A percentile compares a stretch with the other conserved stretches of the same genome.
Evolutionary conservation across 345 rosid species (phyloP).

Genomic region (Populus deltoides): DNA sequence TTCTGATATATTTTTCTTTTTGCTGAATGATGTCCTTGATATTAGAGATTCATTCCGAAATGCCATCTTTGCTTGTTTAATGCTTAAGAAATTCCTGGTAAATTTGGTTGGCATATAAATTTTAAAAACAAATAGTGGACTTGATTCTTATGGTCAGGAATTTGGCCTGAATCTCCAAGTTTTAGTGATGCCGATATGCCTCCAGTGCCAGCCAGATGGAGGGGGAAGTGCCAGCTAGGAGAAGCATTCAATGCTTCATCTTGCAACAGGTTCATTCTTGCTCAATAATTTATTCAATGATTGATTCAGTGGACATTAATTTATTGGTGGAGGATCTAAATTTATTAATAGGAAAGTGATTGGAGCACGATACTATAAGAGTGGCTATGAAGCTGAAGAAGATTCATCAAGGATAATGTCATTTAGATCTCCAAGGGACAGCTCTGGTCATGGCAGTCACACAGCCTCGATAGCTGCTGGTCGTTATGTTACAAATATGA

Average conservation of each 20-base stretch:
- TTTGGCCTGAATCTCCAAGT: constrained; percentile 60
- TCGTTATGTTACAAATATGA: constrained; percentile 43
- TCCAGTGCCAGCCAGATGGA: constrained; percentile 45
- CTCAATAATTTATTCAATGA: not conserved
- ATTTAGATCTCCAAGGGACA: constrained; percentile 50
- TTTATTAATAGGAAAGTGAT: constrained; percentile 43
- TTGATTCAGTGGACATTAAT: not conserved
- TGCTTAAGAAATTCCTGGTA: not conserved
- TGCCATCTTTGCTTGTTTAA: not conserved
- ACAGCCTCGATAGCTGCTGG: constrained; percentile 60
- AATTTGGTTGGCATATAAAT: not conserved
- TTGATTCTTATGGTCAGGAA: constrained; percentile 30
- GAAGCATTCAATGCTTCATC: constrained; percentile 47
- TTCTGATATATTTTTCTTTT: not conserved
- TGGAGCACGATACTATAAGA: constrained; percentile 51
- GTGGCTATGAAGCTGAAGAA: constrained; percentile 55
- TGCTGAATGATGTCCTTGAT: not conserved
- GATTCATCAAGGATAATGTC: constrained; percentile 28
- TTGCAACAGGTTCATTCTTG: constrained; percentile 42
- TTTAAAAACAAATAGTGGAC: not conserved
- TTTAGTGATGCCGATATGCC: constrained; percentile 44
- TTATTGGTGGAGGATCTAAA: not conserved
- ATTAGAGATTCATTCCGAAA: not conserved
- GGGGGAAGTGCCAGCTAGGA: constrained; percentile 50
- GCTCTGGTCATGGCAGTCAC: constrained; percentile 59